These are phyloP conservation scores for Coemansia sp. DNA, from an alignment of 192 early-diverging fungal species.

Conservation along the genomic window DNA sequence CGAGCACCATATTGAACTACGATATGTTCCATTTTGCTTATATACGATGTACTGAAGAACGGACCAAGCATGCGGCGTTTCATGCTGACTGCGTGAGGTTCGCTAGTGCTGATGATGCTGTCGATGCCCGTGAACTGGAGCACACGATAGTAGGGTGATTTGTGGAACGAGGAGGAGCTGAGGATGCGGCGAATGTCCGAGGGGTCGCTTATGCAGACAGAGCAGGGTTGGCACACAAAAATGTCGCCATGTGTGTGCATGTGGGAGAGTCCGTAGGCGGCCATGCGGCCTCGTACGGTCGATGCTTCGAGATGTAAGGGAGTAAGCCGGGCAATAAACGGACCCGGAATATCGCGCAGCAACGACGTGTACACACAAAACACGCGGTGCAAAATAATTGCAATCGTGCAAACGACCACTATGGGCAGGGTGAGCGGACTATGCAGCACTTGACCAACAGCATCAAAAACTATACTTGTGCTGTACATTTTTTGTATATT, in stretches of 20 bases:
- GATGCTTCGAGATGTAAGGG: conserved; percentile 7
- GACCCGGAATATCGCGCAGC: conserved; percentile 19
- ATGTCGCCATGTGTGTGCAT: conserved; percentile 14
- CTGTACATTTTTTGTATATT: too few relatives aligned
- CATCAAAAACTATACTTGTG: too few relatives aligned
- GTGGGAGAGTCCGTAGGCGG: neutral
- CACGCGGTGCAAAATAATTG: neutral
- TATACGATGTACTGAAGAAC: conserved; percentile 18
- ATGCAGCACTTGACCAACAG: neutral
- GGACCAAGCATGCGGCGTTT: conserved; percentile 26
- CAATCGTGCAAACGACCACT: neutral
- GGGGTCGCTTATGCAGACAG: conserved; percentile 22
- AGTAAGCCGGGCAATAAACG: conserved; percentile 2
- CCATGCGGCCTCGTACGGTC: conserved; percentile 7
- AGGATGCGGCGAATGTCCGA: conserved; percentile 26
- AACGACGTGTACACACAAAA: conserved; percentile 3
- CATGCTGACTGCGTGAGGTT: conserved; percentile 9
- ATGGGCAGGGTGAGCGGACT: neutral
- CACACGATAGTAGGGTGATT: conserved; percentile 27
- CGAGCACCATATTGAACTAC: conserved; percentile 17
- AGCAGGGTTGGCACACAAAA: conserved; percentile 23
- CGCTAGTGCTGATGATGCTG: conserved; percentile 13
- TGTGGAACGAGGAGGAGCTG: conserved; percentile 14
- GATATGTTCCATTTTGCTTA: conserved; percentile 27
- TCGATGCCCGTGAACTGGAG: conserved; percentile 16